phyloP scores from a whole-genome alignment of 225 moss, liverwort and hornwort species.

The Bryum argenteum region DNA sequence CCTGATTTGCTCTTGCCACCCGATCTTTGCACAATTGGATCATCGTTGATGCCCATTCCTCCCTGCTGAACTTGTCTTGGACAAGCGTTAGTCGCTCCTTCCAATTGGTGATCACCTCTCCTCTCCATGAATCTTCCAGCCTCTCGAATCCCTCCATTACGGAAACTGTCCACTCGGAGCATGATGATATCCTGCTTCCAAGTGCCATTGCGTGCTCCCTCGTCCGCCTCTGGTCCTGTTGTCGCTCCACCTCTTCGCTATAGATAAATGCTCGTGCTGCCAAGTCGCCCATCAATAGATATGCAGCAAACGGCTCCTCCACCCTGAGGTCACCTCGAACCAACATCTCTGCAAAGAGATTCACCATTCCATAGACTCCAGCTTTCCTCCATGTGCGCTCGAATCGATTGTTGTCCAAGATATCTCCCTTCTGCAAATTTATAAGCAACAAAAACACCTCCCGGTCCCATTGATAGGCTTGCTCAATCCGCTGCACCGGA shows the following conservation, averaged over 20 bases:
- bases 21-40: no score
- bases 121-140: rapidly evolving
- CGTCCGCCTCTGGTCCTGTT: rapidly evolving
- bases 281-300: background rate
- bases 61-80: no score
- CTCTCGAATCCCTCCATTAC: background rate
- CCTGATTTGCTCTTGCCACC: no score
- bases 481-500: background rate
- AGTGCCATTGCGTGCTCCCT: background rate
- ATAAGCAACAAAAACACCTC: background rate
- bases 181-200: background rate
- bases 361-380: background rate
- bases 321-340: background rate
- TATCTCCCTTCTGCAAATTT: background rate
- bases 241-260: background rate
- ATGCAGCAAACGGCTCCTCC: background rate
- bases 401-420: rapidly evolving
- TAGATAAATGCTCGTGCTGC: background rate
- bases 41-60: no score
- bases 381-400: rapidly evolving
- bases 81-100: no score
- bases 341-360: background rate
- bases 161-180: background rate
- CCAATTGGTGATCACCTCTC: no score
- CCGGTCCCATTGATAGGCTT: background rate